These are phyloP conservation scores for Ceriops decandra DNA, from an alignment of 345 rosid genomes.

Conservation along the genomic window DNA sequence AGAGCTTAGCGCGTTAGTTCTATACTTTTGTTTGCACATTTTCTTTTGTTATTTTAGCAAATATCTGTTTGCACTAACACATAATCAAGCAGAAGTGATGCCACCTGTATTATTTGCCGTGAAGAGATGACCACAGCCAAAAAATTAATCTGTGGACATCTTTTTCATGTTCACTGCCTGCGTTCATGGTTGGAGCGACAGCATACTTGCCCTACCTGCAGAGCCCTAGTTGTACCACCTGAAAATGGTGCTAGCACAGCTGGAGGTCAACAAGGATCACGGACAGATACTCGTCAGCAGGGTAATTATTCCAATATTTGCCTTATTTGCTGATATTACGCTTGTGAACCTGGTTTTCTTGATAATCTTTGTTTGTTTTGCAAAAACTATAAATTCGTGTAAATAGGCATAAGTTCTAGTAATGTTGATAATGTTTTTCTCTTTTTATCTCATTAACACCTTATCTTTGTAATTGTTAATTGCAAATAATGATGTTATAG, in stretches of 20 bases:
- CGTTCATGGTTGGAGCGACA: conserved; percentile 97
- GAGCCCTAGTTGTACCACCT: conserved; percentile 83
- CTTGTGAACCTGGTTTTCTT: background rate
- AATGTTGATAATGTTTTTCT: no score
- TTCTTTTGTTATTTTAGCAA: conserved; percentile 1
- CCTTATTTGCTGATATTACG: background rate
- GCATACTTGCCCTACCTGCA: conserved; percentile 95
- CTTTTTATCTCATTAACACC: no score
- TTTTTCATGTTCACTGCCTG: conserved; percentile 93
- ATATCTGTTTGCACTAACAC: conserved; percentile 8
- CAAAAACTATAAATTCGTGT: background rate
- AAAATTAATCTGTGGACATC: conserved; percentile 89
- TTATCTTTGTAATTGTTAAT: no score
- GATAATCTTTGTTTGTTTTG: background rate
- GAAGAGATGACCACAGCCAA: conserved; percentile 97
- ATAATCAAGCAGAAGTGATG: conserved; percentile 69
- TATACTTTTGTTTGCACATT: background rate
- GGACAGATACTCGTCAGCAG: conserved; percentile 44
- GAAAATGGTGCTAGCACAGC: conserved; percentile 56
- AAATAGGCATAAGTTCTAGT: background rate
- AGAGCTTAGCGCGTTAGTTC: conserved; percentile 76
- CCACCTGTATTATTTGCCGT: conserved; percentile 93
- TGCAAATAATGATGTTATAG: no score
- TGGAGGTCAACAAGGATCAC: conserved; percentile 56
- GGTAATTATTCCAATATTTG: conserved; percentile 29